phyloP scores from a whole-genome alignment of 2,329 filamentous ascomycete species.

The Alternaria triticina region DNA sequence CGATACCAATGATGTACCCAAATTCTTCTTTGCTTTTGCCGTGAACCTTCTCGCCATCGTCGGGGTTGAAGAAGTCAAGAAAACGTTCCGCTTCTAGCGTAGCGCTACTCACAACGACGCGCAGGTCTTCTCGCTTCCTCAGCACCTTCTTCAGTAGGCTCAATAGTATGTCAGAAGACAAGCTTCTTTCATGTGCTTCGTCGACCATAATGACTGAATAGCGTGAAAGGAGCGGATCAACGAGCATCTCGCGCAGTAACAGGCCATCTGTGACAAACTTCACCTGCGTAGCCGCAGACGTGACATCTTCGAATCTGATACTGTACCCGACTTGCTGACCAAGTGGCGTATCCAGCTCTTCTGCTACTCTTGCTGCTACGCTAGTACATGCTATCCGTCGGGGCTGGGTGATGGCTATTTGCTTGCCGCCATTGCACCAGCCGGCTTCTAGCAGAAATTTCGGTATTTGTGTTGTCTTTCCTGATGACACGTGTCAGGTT shows the following conservation, averaged over 20 bases:
- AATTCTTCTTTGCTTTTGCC: constrained; percentile 51
- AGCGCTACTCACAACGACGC: constrained; percentile 90
- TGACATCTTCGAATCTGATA: constrained; percentile 89
- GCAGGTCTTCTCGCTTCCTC: constrained; percentile 77
- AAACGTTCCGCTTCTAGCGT: constrained; percentile 91
- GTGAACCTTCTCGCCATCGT: constrained; percentile 48
- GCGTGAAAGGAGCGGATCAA: constrained; percentile 86
- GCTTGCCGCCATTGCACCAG: constrained; percentile 84
- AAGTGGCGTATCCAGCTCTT: constrained; percentile 84
- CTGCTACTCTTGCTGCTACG: constrained; percentile 65
- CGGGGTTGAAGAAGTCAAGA: constrained; percentile 73
- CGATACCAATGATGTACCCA: constrained; percentile 78
- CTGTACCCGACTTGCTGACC: constrained; percentile 90
- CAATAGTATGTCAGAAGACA: constrained; percentile 89
- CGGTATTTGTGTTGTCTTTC: constrained; percentile 91
- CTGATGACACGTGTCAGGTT: constrained; percentile 53
- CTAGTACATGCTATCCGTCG: constrained; percentile 23
- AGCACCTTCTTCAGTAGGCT: constrained; percentile 91
- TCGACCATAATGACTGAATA: constrained; percentile 99
- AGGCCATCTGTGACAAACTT: constrained; percentile 96
- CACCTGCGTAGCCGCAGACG: constrained; percentile 82
- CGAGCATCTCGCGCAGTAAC: constrained; percentile 86
- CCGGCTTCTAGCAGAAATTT: constrained; percentile 88
- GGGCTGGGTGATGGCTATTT: constrained; percentile 82
- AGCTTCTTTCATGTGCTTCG: constrained; percentile 91